These are phyloP conservation scores for Penicillium simplicissimum DNA, from an alignment of 495 filamentous ascomycete species.

Conservation along the genomic window DNA sequence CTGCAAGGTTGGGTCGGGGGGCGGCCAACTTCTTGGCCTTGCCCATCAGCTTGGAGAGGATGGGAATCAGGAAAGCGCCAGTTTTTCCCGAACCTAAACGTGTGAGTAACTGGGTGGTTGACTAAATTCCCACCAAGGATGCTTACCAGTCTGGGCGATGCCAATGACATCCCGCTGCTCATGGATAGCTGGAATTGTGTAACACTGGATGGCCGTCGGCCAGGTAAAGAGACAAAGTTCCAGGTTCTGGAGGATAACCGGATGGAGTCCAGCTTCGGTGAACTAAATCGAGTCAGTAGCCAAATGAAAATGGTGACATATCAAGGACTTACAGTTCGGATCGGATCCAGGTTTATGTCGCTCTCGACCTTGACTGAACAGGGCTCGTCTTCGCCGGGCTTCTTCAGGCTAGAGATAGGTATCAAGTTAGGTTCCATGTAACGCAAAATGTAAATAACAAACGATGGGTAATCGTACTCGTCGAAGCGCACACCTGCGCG, in stretches of 20 bases:
- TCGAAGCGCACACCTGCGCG: constrained; percentile 43
- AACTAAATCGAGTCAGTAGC: constrained; percentile 49
- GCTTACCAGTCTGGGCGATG: constrained; percentile 87
- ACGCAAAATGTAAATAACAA: background rate
- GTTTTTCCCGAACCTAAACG: constrained; percentile 89
- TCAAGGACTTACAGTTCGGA: constrained; percentile 36
- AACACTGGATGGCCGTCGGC: constrained; percentile 87
- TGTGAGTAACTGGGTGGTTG: constrained; percentile 5
- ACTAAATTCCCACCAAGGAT: background rate
- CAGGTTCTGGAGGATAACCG: constrained; percentile 77
- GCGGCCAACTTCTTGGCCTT: constrained; percentile 84
- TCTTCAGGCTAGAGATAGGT: background rate
- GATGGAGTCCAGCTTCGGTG: constrained; percentile 79
- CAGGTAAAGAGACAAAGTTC: constrained; percentile 60
- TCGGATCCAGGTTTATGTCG: constrained; percentile 26
- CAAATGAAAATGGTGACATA: constrained; percentile 52
- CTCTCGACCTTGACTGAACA: constrained; percentile 22
- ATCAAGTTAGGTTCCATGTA: background rate
- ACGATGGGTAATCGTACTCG: constrained; percentile 31
- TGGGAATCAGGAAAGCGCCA: constrained; percentile 86
- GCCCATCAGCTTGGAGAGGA: constrained; percentile 87
- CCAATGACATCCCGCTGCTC: constrained; percentile 77
- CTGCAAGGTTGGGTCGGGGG: constrained; percentile 62
- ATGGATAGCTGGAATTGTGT: constrained; percentile 74
- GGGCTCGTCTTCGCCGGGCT: background rate